A percentile compares a stretch with the other conserved stretches of the same genome.
Evolutionary conservation across 2,329 filamentous ascomycete species (phyloP).

Genomic region (Aureobasidium sp.): DNA sequence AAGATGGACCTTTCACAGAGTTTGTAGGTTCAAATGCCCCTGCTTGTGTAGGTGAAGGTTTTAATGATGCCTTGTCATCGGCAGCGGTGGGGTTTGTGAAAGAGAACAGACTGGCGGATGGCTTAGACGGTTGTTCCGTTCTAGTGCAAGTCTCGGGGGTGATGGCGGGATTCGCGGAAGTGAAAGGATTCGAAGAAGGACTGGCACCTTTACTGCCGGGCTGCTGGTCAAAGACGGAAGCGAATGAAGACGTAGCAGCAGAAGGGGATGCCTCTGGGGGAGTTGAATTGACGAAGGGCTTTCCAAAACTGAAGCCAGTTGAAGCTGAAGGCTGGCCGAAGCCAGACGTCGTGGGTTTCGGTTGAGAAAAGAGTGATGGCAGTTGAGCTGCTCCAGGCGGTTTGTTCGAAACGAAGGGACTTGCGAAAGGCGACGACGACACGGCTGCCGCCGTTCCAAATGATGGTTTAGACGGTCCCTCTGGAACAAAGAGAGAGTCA

Average conservation of each 20-base stretch:
- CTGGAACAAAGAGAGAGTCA: conserved; percentile 35
- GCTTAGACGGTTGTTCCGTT: neutral
- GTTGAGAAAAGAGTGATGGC: neutral
- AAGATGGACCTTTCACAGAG: neutral
- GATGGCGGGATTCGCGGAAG: neutral
- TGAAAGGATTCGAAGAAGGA: neutral
- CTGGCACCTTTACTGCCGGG: conserved; percentile 1
- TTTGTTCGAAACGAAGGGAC: neutral
- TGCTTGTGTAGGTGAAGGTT: neutral
- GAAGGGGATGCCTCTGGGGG: neutral
- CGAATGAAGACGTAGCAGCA: neutral
- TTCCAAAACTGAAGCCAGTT: conserved; percentile 13
- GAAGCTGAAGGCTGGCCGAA: conserved; percentile 11
- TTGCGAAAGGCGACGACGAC: neutral
- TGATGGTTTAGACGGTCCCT: conserved; percentile 14
- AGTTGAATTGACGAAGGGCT: neutral
- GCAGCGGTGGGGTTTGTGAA: neutral
- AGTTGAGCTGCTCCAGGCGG: neutral
- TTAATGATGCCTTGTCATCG: neutral
- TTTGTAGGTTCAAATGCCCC: neutral
- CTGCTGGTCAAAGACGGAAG: conserved; percentile 14
- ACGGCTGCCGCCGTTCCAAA: neutral
- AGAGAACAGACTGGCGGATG: neutral
- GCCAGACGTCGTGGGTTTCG: neutral
- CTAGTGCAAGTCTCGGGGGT: neutral